Base-by-base conservation (phyloP, 129 eudicot species). In the Pseudognaphalium luteoalbum region DNA sequence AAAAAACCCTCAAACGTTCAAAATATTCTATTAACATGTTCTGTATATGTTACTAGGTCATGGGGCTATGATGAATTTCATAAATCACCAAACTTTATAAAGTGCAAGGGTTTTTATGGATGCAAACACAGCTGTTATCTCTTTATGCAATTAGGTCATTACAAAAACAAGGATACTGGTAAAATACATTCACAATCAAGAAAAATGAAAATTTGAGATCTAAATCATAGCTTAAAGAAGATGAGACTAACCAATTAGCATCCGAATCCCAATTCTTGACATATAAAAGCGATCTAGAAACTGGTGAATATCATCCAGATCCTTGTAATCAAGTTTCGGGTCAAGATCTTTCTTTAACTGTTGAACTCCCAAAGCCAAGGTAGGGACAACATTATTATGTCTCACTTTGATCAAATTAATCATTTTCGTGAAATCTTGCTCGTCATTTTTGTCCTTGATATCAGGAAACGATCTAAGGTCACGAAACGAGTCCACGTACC, bases 201-300 rank as follows among this genome's bases (percentile, higher is more conserved):
- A 66, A 54, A 73, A 54, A 73, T 52, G 21, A 50, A 22, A 72
- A 20, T 58, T 30, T 47, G 25, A 17, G 62, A 57, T 57, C 5
- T 56, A 66, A 9, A 4, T 64, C 35, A 39, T 32, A 68, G 71
- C 74, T 1, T 28, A 65, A 39, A 41, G 70, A 70, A 63, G 28
- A 75, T 33, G 57, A 70, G 22, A 58, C 91, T 84, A 79, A 94
- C 98, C 99, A 66, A 94, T 91, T 52, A 94, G 96, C 99, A 94
- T 94, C 29, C 99, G 87, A 19, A 94, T 94, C 15, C 99, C 99
- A 66, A 94, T 94, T 82, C 99, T 91, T 52, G 99, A 88, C 97
- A 94, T 87, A 63, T 94, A 94, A 81, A 94, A 94, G 44, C 99
- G 97, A 71, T 94, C 99, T 5, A 94, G 88, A 78, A 94, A 94